Evolutionary conservation across 306 rosid species (phyloP), one percentile per base, ranked within the genome.

Genomic region (Herpetospermum pedunculosum): DNA sequence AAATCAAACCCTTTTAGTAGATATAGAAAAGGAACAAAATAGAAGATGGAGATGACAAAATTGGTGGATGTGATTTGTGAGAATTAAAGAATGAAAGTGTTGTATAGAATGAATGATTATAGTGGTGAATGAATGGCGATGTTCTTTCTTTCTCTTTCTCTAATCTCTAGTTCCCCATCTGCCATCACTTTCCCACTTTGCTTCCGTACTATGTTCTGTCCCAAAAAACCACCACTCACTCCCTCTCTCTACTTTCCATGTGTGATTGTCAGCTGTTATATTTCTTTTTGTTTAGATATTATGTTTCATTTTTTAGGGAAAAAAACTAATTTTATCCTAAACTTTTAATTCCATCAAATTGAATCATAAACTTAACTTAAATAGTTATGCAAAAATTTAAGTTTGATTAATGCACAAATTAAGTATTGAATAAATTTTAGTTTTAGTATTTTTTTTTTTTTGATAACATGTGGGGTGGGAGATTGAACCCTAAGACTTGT

Each of bases 151-250:
- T 21, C 3, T 32, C 8, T 0, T 9, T 21, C 13, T 32, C 8
- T 1, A 19, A 18, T 35, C 21, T 28, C 34, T 26, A 16, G 46
- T 18, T 46, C 5, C 37, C 32, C 10, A 25, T 25, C 49, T 2
- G 12, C 35, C 74, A 59, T 60, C 21, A 40, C 59, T 73, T 69
- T 70, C n/a, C 68, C 77, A 76, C 80, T 76, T 37, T 35, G 35
- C 3, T 30, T 57, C 77, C 77, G 65, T 74, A 73, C 73, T 6
- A 35, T 55, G 21, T 40, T 30, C 65, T 74, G 38, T 71, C 77
- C 32, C 58, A 46, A 47, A 46, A 47, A 65, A 21, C 72, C 49
- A 65, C 71, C 34, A 13, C 68, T 23, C 30, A 19, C 74, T 32
- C 4, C 1, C 59, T 11, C 6, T 52, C 35, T 26, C 64, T 13